Percentiles rank a stretch among this genome's conserved stretches.
phyloP scores from a whole-genome alignment of 2,329 filamentous ascomycete species.

The Botrytis squamosa region DNA sequence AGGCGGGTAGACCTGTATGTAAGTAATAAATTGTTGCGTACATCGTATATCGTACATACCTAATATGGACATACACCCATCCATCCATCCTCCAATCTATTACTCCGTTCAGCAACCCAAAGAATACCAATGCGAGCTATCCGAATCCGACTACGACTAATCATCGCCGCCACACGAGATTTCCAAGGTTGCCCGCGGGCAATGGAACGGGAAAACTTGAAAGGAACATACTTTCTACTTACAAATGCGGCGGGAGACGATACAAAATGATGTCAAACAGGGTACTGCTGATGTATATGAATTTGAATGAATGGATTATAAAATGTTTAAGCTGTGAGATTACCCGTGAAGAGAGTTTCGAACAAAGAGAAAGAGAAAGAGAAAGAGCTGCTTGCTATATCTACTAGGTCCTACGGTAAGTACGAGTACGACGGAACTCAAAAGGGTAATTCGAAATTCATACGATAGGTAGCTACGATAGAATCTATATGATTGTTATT shows the following conservation, averaged over 20 bases:
- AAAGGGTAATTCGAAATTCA: neutral
- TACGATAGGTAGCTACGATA: neutral
- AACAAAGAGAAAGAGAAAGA: neutral
- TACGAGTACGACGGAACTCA: neutral
- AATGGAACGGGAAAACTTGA: neutral
- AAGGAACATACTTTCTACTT: no score
- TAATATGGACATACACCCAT: no score
- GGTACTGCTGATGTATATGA: neutral
- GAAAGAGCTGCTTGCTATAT: neutral
- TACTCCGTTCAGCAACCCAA: no score
- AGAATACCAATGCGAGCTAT: neutral
- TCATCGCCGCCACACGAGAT: neutral
- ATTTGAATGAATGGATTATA: neutral
- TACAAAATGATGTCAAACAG: neutral
- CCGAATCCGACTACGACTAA: neutral
- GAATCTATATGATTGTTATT: neutral
- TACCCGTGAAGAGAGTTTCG: neutral
- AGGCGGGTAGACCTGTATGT: neutral
- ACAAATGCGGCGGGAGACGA: neutral
- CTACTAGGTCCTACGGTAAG: neutral
- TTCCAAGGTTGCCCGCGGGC: neutral
- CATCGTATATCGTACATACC: neutral
- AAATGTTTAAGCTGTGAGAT: neutral
- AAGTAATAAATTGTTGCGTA: neutral
- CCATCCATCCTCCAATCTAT: no score